phyloP scores from a whole-genome alignment of 2,329 filamentous ascomycete genomes.

The Trichophyton verrucosum region DNA sequence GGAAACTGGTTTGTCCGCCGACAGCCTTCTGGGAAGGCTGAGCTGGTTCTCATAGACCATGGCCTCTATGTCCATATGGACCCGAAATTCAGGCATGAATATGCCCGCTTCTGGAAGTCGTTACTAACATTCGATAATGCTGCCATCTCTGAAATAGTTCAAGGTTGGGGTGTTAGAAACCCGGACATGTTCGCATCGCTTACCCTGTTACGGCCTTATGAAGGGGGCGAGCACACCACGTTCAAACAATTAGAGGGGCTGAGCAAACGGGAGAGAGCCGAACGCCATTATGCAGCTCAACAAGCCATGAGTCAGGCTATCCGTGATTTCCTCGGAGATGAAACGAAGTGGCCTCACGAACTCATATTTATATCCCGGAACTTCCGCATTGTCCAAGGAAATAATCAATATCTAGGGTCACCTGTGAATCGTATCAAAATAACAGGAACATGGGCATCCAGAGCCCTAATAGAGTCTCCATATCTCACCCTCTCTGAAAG shows the following conservation, averaged over 20 bases:
- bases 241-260: conserved; percentile 42
- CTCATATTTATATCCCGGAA: conserved; percentile 87
- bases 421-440: conserved; percentile 89
- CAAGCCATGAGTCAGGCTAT: conserved; percentile 58
- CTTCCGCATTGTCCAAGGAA: conserved; percentile 82
- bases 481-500: conserved; percentile 52
- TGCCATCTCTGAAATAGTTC: conserved; percentile 59
- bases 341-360: conserved; percentile 79
- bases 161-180: conserved; percentile 75
- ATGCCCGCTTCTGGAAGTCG: conserved; percentile 83
- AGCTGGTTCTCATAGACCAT: conserved; percentile 93
- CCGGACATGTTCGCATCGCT: conserved; percentile 84
- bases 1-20: conserved; percentile 95
- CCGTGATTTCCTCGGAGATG: conserved; percentile 69
- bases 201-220: conserved; percentile 80
- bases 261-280: conserved; percentile 42
- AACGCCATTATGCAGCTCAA: conserved; percentile 66
- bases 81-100: conserved; percentile 70
- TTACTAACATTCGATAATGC: conserved; percentile 87
- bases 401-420: conserved; percentile 80
- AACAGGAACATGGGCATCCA: conserved; percentile 78
- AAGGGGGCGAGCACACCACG: conserved; percentile 63
- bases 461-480: conserved; percentile 64
- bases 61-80: conserved; percentile 90
- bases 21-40: conserved; percentile 64